Evolutionary conservation across 1,284 basidiomycete genomes (phyloP).

Genomic region (Leccinum fallax): DNA sequence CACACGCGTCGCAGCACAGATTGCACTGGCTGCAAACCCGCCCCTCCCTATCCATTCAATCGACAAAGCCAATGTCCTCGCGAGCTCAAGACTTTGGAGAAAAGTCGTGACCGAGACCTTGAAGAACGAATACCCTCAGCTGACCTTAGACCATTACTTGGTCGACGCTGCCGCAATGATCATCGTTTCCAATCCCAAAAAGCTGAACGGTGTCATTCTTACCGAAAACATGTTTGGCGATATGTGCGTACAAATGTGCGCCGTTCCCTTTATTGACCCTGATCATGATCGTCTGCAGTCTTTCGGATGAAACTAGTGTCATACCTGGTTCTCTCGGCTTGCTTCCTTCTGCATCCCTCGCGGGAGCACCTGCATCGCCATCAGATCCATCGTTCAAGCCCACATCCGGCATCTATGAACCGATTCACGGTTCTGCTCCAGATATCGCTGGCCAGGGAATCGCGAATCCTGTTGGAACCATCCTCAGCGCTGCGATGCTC

Average conservation of each 20-base stretch:
- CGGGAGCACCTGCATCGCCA: slow-evolving; percentile 83
- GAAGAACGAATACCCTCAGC: slow-evolving; percentile 82
- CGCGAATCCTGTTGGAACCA: slow-evolving; percentile 97
- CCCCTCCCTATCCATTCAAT: slow-evolving; percentile 91
- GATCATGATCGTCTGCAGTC: slow-evolving; percentile 47
- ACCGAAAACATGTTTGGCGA: slow-evolving; percentile 98
- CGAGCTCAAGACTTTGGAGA: slow-evolving; percentile 93
- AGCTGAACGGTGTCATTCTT: slow-evolving; percentile 93
- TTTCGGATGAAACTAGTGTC: slow-evolving; percentile 95
- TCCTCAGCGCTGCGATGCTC: slow-evolving; percentile 94
- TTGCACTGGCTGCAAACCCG: slow-evolving; percentile 83
- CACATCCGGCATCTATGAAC: slow-evolving; percentile 91
- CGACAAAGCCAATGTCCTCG: slow-evolving; percentile 99
- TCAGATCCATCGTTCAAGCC: slow-evolving; percentile 69
- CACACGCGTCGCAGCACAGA: slow-evolving; percentile 92
- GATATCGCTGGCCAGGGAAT: slow-evolving; percentile 96
- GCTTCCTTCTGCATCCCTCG: slow-evolving; percentile 93
- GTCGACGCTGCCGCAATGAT: slow-evolving; percentile 98
- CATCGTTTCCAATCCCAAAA: slow-evolving; percentile 89
- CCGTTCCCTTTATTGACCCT: not conserved
- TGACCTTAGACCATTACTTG: slow-evolving; percentile 86
- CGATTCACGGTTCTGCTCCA: slow-evolving; percentile 94
- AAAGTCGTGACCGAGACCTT: slow-evolving; percentile 87
- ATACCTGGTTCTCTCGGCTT: slow-evolving; percentile 98
- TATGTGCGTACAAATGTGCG: slow-evolving; percentile 62